These are phyloP conservation scores for Starmera amethionina DNA, from an alignment of 805 yeast species.

Conservation along the genomic window DNA sequence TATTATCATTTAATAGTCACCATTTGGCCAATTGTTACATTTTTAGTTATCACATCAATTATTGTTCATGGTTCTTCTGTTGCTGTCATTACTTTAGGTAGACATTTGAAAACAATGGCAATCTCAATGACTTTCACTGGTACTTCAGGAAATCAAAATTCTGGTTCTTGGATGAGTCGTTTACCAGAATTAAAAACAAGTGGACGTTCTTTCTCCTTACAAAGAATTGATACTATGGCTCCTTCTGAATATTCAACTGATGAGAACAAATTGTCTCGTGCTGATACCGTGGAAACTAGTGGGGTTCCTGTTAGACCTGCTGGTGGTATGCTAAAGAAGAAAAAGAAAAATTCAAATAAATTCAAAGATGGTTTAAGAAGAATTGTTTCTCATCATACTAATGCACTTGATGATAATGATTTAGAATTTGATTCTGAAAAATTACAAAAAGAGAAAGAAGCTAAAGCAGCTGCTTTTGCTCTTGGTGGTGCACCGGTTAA, in stretches of 20 bases:
- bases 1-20: conserved; percentile 51
- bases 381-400: conserved; percentile 14
- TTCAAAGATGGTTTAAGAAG: conserved; percentile 23
- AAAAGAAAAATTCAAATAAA: conserved; percentile 23
- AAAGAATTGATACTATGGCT: conserved; percentile 65
- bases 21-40: conserved; percentile 80
- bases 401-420: conserved; percentile 17
- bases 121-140: conserved; percentile 84
- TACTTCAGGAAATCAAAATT: conserved; percentile 42
- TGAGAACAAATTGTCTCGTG: conserved; percentile 18
- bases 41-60: conserved; percentile 55
- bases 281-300: conserved; percentile 47
- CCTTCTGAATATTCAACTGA: conserved; percentile 14
- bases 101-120: conserved; percentile 83
- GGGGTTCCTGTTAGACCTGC: conserved; percentile 61
- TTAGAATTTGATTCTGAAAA: conserved; percentile 25
- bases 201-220: conserved; percentile 73
- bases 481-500: conserved; percentile 18
- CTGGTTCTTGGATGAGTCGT: conserved; percentile 73
- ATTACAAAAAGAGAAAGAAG: conserved; percentile 30
- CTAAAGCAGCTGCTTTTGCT: conserved; percentile 33
- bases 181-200: conserved; percentile 55
- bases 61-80: conserved; percentile 2
- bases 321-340: conserved; percentile 52
- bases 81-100: conserved; percentile 50